Conservation (phyloP, 768 basidiomycete species). For the Pluteus cervinus region DNA sequence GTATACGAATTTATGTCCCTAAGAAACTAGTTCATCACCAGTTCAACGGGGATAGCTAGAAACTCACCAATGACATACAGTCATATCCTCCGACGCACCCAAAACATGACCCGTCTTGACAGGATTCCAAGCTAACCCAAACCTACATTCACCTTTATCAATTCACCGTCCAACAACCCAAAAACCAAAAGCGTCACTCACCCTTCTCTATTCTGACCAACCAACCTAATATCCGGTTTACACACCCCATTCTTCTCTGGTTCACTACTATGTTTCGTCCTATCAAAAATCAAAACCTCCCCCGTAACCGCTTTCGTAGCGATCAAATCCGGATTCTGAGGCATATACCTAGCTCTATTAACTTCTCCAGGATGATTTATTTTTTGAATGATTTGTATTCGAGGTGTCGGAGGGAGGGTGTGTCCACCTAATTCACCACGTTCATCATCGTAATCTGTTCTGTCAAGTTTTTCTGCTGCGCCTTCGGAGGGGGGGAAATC, state of each 20-base stretch:
- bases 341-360: slow-evolving; percentile 98
- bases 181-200: slow-evolving; percentile 29
- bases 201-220: slow-evolving; percentile 94
- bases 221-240: slow-evolving; percentile 85
- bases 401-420: slow-evolving; percentile 75
- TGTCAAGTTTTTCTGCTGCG: slow-evolving; percentile 73
- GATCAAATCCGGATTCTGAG: slow-evolving; percentile 95
- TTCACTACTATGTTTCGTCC: slow-evolving; percentile 94
- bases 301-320: slow-evolving; percentile 92
- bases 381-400: slow-evolving; percentile 85
- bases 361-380: slow-evolving; percentile 97
- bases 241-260: slow-evolving; percentile 81
- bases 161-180: slow-evolving; percentile 1
- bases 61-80: slow-evolving; percentile 86
- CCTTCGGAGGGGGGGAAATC: slow-evolving; percentile 44
- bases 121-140: slow-evolving; percentile 92
- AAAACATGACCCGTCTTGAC: slow-evolving; percentile 77
- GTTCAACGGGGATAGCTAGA: neutral
- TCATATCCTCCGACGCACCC: slow-evolving; percentile 93
- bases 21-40: slow-evolving; percentile 6
- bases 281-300: slow-evolving; percentile 91
- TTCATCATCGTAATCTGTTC: slow-evolving; percentile 83
- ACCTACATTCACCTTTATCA: slow-evolving; percentile 42
- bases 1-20: slow-evolving; percentile 93
- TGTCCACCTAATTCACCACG: slow-evolving; percentile 94